Percentiles rank a stretch among this genome's conserved stretches.
These are phyloP conservation scores for Eimeria necatrix DNA, from an alignment of 169 alveolate species.

Conservation along the genomic window DNA sequence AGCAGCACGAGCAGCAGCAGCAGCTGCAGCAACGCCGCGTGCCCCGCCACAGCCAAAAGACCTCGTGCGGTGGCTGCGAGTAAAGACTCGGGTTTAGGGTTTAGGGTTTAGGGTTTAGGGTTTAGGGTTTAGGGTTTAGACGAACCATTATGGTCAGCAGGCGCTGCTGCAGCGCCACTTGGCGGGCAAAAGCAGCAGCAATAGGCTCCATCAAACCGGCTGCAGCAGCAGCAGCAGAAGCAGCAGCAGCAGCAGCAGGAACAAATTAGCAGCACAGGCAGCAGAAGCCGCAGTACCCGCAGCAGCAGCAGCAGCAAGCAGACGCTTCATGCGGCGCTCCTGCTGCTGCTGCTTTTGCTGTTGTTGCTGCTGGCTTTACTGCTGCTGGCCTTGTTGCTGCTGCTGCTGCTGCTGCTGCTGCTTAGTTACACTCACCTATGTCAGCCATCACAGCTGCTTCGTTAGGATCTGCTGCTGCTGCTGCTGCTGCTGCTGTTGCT, in stretches of 20 bases:
- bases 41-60: too few species aligned
- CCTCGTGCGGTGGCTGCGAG: neutral
- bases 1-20: too few species aligned
- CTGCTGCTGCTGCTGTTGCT: too few species aligned
- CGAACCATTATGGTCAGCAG: neutral
- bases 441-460: too few species aligned
- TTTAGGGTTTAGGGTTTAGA: neutral
- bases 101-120: neutral
- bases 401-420: too few species aligned
- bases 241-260: conserved; percentile 30
- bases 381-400: too few species aligned
- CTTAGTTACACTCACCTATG: too few species aligned
- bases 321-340: too few species aligned
- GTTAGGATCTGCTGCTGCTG: too few species aligned
- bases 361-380: too few species aligned
- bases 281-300: neutral
- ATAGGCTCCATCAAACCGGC: neutral
- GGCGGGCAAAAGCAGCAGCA: conserved; percentile 25
- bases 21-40: neutral
- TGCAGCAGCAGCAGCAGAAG: neutral
- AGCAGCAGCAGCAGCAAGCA: too few species aligned
- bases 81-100: neutral
- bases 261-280: neutral
- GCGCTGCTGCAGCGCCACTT: neutral
- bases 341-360: too few species aligned